phyloP scores from a whole-genome alignment of 306 rosid species.

The Gastrolobium villosum region DNA sequence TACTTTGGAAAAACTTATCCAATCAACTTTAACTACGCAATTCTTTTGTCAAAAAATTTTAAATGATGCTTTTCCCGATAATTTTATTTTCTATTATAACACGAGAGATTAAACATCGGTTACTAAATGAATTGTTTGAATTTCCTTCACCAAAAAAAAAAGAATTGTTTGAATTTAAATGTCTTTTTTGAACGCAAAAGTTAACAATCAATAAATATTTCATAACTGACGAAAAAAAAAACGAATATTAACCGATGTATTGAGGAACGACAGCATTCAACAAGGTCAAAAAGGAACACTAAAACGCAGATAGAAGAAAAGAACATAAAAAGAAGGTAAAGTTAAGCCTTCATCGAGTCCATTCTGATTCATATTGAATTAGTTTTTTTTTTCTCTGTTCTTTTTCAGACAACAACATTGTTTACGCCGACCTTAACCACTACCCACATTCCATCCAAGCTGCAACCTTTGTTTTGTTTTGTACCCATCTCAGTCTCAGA shows the following conservation, averaged over 20 bases:
- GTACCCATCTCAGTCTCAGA: conserved; percentile 3
- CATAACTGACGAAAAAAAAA: no score
- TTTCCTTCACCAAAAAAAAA: no score
- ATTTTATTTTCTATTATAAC: no score
- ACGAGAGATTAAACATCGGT: no score
- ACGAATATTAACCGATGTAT: not conserved
- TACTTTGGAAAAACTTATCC: no score
- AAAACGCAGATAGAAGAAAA: not conserved
- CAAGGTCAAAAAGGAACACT: conserved; percentile 41
- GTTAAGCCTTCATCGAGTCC: not conserved
- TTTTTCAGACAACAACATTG: conserved; percentile 1
- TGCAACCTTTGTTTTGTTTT: not conserved
- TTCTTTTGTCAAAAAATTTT: no score
- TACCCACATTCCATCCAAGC: conserved; percentile 10
- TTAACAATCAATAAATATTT: no score
- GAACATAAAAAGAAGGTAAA: not conserved
- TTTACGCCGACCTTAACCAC: conserved; percentile 18
- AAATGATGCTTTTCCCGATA: no score
- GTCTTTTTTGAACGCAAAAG: no score
- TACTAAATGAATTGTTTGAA: no score
- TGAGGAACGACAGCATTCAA: not conserved
- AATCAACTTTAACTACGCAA: no score
- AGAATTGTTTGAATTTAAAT: no score
- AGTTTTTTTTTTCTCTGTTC: conserved; percentile 9
- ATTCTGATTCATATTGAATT: not conserved